Percentiles rank a stretch among this genome's conserved stretches.
These are phyloP conservation scores for Cerioporus squamosus DNA, from an alignment of 1,284 basidiomycete genomes.

Conservation along the genomic window DNA sequence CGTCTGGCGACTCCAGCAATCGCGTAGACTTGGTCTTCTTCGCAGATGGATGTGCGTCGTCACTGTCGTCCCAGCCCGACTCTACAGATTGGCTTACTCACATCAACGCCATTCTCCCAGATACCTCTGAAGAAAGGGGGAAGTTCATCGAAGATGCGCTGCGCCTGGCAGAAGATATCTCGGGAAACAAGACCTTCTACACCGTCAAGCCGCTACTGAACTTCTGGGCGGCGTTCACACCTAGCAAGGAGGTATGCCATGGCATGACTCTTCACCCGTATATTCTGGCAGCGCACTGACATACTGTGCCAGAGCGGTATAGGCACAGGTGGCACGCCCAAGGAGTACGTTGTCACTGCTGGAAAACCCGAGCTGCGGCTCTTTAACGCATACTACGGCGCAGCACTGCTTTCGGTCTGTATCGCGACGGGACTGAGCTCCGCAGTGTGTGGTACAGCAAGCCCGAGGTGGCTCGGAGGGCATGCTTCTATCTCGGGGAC, in stretches of 20 bases:
- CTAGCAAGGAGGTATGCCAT: constrained; percentile 69
- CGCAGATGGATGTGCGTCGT: constrained; percentile 78
- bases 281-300: neutral
- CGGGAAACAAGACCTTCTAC: constrained; percentile 76
- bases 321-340: constrained; percentile 70
- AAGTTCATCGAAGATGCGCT: constrained; percentile 76
- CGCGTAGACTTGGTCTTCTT: constrained; percentile 83
- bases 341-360: constrained; percentile 55
- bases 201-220: constrained; percentile 80
- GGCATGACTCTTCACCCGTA: neutral
- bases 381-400: neutral
- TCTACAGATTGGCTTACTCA: neutral
- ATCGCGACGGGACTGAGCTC: constrained; percentile 80
- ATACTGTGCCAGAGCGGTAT: constrained; percentile 70
- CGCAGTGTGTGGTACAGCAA: constrained; percentile 80
- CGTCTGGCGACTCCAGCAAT: constrained; percentile 66
- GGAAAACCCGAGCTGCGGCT: neutral
- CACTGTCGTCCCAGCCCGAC: too few species aligned
- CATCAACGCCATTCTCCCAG: constrained; percentile 41
- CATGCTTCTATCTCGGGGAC: constrained; percentile 66
- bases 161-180: constrained; percentile 70
- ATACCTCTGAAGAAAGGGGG: constrained; percentile 58
- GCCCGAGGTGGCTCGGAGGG: constrained; percentile 67
- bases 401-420: constrained; percentile 80
- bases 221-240: constrained; percentile 82